A percentile compares a stretch with the other conserved stretches of the same genome.
phyloP scores from a whole-genome alignment of 1,284 basidiomycete species.

The Flammula alnicola region DNA sequence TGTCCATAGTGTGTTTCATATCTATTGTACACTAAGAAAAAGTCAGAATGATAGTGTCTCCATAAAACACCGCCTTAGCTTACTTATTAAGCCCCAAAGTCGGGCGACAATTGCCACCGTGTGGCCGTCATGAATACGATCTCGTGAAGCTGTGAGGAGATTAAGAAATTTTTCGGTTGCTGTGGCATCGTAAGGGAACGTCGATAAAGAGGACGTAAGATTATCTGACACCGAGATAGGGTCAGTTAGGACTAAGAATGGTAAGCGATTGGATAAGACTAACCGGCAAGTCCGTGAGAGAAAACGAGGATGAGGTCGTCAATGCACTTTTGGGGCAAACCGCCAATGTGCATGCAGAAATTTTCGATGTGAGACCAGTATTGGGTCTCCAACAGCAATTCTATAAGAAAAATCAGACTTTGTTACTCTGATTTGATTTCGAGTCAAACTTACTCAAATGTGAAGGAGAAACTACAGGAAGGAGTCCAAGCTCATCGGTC shows the following conservation, averaged over 20 bases:
- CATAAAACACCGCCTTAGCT: constrained; percentile 14
- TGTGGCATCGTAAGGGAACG: constrained; percentile 39
- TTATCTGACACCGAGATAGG: constrained; percentile 36
- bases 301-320: constrained; percentile 49
- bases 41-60: constrained; percentile 2
- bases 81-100: constrained; percentile 43
- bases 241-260: neutral
- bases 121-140: constrained; percentile 31
- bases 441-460: constrained; percentile 54
- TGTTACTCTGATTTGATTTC: no score
- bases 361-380: constrained; percentile 64
- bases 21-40: constrained; percentile 42
- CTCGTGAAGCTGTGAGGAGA: constrained; percentile 43
- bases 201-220: constrained; percentile 45
- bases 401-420: constrained; percentile 39
- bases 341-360: constrained; percentile 54
- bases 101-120: constrained; percentile 33
- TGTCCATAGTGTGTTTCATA: constrained; percentile 53
- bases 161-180: constrained; percentile 38
- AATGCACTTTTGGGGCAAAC: constrained; percentile 38
- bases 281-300: constrained; percentile 41
- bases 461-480: constrained; percentile 43
- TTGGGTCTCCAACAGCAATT: constrained; percentile 45
- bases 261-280: constrained; percentile 10
- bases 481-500: constrained; percentile 46